phyloP scores from a whole-genome alignment of 192 early-diverging fungal species.

The Chytriomyces confervae region DNA sequence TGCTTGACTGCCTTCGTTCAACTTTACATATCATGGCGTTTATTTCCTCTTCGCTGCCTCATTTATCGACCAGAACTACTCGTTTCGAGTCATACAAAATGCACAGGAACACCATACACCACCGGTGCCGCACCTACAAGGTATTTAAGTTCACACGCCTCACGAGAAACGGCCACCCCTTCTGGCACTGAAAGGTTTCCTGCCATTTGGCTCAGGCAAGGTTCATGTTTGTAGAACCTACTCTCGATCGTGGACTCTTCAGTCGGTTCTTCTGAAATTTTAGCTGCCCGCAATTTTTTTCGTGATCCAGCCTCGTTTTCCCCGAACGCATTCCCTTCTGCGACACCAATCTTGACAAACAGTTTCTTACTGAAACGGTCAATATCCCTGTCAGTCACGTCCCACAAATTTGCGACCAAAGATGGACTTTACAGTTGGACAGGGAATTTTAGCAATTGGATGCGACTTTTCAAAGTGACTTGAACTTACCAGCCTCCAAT shows the following conservation, averaged over 20 bases:
- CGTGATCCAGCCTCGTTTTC: background rate
- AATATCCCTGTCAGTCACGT: slow-evolving; percentile 96
- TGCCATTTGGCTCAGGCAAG: background rate
- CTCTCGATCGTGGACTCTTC: background rate
- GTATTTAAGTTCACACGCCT: slow-evolving; percentile 77
- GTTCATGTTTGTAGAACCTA: background rate
- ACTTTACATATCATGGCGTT: too few relatives aligned
- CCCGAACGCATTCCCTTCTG: slow-evolving; percentile 12
- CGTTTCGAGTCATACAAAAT: slow-evolving; percentile 12
- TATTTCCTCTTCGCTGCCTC: too few relatives aligned
- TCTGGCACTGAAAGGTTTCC: slow-evolving; percentile 68
- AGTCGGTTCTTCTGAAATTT: background rate
- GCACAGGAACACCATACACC: slow-evolving; percentile 86
- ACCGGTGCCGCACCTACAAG: slow-evolving; percentile 92
- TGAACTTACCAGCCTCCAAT: slow-evolving; percentile 73
- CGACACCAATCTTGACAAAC: slow-evolving; percentile 76
- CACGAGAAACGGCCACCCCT: slow-evolving; percentile 74
- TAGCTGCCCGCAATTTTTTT: background rate
- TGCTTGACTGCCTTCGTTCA: too few relatives aligned
- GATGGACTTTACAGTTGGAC: slow-evolving; percentile 60
- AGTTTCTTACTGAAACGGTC: slow-evolving; percentile 82
- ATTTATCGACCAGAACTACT: too few relatives aligned
- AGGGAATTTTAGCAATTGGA: background rate
- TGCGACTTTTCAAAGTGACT: slow-evolving; percentile 1
- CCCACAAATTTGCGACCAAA: slow-evolving; percentile 95